Evolutionary conservation across 2,329 filamentous ascomycete species (phyloP).

Genomic region (Cadophora luteo-olivacea): DNA sequence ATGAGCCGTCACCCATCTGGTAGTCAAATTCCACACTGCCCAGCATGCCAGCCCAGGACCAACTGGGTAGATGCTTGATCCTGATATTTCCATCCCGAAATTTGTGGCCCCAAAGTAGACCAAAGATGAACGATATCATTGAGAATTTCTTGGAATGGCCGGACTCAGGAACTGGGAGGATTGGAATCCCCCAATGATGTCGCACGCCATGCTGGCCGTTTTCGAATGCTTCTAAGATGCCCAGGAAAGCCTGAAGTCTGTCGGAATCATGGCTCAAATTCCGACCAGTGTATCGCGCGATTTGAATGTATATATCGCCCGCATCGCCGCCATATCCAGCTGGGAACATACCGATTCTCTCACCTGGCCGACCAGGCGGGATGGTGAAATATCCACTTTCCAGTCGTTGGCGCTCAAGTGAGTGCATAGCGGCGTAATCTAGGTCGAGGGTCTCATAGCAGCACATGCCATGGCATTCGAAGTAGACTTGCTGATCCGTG

Average conservation of each 20-base stretch:
- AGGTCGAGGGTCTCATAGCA: slow-evolving; percentile 17
- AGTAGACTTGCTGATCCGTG: slow-evolving; percentile 16
- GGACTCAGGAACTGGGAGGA: not conserved
- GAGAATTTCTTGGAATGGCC: not conserved
- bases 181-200: slow-evolving; percentile 16
- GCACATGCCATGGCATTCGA: slow-evolving; percentile 20
- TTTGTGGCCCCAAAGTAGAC: not conserved
- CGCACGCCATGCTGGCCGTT: not conserved
- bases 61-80: not conserved
- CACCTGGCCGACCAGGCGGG: not conserved
- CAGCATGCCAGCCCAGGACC: slow-evolving; percentile 5
- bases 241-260: slow-evolving; percentile 17
- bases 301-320: slow-evolving; percentile 5
- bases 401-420: not conserved
- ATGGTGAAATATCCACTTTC: not conserved
- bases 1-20: not conserved
- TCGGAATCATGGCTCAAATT: slow-evolving; percentile 1
- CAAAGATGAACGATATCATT: not conserved
- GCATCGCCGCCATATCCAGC: not conserved
- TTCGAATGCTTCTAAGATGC: slow-evolving; percentile 12
- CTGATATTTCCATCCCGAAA: not conserved
- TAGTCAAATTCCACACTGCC: not conserved
- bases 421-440: slow-evolving; percentile 4
- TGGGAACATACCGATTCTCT: slow-evolving; percentile 13
- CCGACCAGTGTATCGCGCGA: slow-evolving; percentile 9